Conservation (phyloP, 768 basidiomycete genomes). For the Pleurotus giganteus region DNA sequence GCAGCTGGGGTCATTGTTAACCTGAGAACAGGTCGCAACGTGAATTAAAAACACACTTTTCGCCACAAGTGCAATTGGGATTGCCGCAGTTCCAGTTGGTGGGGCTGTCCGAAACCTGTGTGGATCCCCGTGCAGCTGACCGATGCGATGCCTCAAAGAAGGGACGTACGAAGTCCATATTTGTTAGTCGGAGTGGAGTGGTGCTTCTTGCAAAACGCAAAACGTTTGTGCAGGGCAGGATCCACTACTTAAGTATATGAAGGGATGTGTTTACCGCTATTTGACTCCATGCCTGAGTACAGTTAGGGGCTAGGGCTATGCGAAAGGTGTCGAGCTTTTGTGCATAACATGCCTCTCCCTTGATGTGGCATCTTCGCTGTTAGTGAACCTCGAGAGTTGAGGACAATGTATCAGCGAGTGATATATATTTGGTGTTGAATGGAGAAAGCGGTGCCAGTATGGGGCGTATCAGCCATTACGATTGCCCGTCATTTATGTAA, state of each 20-base stretch:
- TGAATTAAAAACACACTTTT: constrained; percentile 28
- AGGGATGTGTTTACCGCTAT: constrained; percentile 17
- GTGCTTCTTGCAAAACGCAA: constrained; percentile 13
- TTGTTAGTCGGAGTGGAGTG: constrained; percentile 12
- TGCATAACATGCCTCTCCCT: no score
- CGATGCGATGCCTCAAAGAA: constrained; percentile 1
- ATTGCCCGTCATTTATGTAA: not conserved
- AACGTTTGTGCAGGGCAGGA: constrained; percentile 11
- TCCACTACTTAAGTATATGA: constrained; percentile 18
- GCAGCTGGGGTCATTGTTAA: constrained; percentile 40
- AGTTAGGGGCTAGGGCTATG: not conserved
- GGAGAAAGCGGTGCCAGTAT: no score
- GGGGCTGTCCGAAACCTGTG: constrained; percentile 34
- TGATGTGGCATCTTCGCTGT: no score
- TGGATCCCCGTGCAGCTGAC: constrained; percentile 7
- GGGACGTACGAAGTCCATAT: constrained; percentile 41
- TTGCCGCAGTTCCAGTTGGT: constrained; percentile 49
- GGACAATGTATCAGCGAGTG: no score
- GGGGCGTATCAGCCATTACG: no score
- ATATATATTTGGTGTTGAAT: no score
- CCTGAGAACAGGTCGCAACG: not conserved
- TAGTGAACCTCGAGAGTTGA: no score
- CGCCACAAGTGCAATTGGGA: constrained; percentile 50
- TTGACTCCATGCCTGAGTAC: not conserved
- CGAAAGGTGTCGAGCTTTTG: not conserved